Evolutionary conservation across 2,329 filamentous ascomycete species (phyloP).

Genomic region (Plenodomus biglobosus): DNA sequence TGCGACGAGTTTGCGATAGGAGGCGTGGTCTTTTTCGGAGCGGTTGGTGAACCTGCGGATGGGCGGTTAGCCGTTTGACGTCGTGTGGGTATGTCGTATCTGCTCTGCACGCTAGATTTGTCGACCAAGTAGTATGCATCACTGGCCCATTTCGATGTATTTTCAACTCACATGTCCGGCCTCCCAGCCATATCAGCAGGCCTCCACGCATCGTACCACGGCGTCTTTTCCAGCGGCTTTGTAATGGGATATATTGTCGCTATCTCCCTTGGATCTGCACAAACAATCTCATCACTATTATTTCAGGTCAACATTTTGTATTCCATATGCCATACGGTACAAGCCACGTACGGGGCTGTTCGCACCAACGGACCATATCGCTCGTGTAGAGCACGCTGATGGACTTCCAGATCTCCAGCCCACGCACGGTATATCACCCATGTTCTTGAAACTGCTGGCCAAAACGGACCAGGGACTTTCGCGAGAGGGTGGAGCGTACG

Average conservation of each 20-base stretch:
- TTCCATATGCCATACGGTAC: neutral
- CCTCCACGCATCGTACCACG: conserved; percentile 26
- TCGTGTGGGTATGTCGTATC: no score
- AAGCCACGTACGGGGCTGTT: conserved; percentile 37
- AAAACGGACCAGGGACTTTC: conserved; percentile 24
- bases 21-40: conserved; percentile 14
- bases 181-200: conserved; percentile 11
- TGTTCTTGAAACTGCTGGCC: conserved; percentile 26
- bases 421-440: conserved; percentile 28
- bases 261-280: conserved; percentile 17
- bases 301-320: neutral
- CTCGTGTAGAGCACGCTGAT: conserved; percentile 15
- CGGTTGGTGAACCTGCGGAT: conserved; percentile 17
- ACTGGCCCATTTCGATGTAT: no score
- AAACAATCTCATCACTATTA: conserved; percentile 40
- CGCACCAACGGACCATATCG: conserved; percentile 50
- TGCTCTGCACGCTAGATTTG: no score
- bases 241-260: conserved; percentile 21
- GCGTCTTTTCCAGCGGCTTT: conserved; percentile 25
- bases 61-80: neutral
- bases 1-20: conserved; percentile 14
- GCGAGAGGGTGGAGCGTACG: conserved; percentile 24
- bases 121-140: no score
- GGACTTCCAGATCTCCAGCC: conserved; percentile 23
- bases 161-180: conserved; percentile 14